A percentile compares a stretch with the other conserved stretches of the same genome.
Conservation (phyloP, 176 grass and related monocot species). For the Ensete ventricosum region DNA sequence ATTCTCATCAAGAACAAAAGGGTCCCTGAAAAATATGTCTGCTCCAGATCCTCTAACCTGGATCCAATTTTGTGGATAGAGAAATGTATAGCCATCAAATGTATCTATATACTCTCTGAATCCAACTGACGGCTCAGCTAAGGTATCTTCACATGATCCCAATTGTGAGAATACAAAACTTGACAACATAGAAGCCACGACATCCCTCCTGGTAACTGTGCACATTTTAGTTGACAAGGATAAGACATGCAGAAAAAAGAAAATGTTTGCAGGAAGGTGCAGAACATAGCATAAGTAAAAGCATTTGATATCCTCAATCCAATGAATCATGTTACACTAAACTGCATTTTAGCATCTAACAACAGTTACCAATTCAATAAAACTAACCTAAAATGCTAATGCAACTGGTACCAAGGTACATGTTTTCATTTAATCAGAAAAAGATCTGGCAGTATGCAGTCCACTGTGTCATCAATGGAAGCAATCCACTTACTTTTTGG, state of each 20-base stretch:
- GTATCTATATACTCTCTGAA: conserved; percentile 74
- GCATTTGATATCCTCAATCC: neutral
- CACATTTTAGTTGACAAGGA: conserved; percentile 30
- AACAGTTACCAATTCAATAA: neutral
- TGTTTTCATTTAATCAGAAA: no score
- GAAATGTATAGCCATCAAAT: conserved; percentile 70
- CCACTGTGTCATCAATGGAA: no score
- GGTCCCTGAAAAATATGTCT: conserved; percentile 65
- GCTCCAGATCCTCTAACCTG: conserved; percentile 63
- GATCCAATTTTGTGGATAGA: conserved; percentile 79
- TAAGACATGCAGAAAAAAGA: conserved; percentile 15
- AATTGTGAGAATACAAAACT: conserved; percentile 36
- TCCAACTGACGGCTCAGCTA: conserved; percentile 31
- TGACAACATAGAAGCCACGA: conserved; percentile 48
- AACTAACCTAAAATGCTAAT: neutral
- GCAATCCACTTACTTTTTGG: no score
- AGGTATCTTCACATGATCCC: conserved; percentile 16
- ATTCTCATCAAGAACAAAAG: conserved; percentile 63
- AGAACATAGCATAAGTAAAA: neutral
- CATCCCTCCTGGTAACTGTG: conserved; percentile 82
- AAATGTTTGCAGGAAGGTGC: neutral
- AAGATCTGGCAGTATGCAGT: no score
- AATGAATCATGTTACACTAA: no score
- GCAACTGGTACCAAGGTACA: neutral
- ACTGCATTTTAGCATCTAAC: no score